Evolutionary conservation across 257 asterid species (phyloP).

Genomic region (Rehmannia glutinosa): DNA sequence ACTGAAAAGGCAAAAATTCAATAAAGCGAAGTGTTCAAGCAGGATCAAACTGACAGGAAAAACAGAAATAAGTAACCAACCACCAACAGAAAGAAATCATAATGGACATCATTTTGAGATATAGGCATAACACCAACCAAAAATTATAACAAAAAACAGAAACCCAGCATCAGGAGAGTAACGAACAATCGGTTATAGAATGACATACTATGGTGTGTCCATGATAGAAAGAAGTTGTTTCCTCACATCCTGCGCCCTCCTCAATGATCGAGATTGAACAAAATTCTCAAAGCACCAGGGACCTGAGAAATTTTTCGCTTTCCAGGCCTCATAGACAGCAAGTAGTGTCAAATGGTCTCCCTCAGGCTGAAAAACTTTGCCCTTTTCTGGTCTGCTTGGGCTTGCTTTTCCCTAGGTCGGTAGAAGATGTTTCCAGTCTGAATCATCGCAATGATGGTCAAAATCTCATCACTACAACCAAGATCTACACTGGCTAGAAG

Average conservation of each 20-base stretch:
- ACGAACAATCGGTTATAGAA: no score
- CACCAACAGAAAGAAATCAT: no score
- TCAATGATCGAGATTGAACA: constrained; percentile 59
- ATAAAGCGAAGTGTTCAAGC: no score
- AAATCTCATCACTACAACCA: constrained; percentile 71
- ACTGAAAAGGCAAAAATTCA: no score
- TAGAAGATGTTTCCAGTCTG: constrained; percentile 71
- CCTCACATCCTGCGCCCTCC: constrained; percentile 74
- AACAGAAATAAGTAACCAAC: no score
- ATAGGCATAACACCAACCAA: no score
- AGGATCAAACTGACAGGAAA: no score
- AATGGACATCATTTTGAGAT: no score
- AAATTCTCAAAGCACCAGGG: constrained; percentile 82
- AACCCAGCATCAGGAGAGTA: no score
- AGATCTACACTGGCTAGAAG: constrained; percentile 73
- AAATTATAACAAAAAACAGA: no score
- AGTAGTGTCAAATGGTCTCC: constrained; percentile 74
- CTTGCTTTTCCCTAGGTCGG: constrained; percentile 78
- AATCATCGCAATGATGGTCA: constrained; percentile 75
- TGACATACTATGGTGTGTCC: no score
- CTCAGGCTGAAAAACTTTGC: constrained; percentile 73
- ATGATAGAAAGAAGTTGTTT: constrained; percentile 64
- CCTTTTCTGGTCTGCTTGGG: constrained; percentile 69
- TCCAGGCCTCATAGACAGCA: constrained; percentile 82
- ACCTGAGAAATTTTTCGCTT: constrained; percentile 60